phyloP scores from a whole-genome alignment of 2,329 filamentous ascomycete genomes.

The Blastomyces parvus region DNA sequence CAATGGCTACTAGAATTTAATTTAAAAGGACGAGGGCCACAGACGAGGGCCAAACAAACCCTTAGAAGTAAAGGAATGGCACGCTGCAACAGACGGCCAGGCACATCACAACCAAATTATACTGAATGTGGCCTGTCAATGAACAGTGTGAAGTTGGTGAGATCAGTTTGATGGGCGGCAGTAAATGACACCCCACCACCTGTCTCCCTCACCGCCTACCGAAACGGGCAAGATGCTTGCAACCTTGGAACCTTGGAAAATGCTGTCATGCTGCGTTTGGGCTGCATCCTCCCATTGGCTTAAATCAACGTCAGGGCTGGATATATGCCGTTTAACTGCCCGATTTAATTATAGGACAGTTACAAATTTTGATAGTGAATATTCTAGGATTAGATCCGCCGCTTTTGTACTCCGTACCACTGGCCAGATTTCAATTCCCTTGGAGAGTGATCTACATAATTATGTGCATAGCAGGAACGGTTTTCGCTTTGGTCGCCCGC shows the following conservation, averaged over 20 bases:
- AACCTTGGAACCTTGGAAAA: too few relatives aligned
- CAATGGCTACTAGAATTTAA: background rate
- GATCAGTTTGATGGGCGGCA: background rate
- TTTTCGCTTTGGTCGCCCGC: too few relatives aligned
- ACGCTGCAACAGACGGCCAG: background rate
- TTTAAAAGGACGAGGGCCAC: background rate
- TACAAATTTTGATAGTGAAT: background rate
- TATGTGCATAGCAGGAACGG: too few relatives aligned
- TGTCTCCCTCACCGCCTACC: too few relatives aligned
- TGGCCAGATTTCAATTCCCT: background rate
- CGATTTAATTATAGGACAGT: too few relatives aligned
- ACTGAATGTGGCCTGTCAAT: background rate
- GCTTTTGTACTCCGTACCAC: background rate
- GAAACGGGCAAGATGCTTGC: too few relatives aligned
- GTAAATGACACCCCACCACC: too few relatives aligned
- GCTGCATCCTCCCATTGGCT: background rate
- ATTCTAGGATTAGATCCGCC: background rate
- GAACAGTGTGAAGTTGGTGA: background rate
- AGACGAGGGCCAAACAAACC: background rate
- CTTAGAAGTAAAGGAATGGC: background rate
- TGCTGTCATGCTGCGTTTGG: background rate
- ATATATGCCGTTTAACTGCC: too few relatives aligned
- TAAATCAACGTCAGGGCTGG: background rate
- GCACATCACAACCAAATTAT: background rate
- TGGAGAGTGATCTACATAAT: background rate